Conservation (phyloP, 2,329 filamentous ascomycete genomes). For the Penicillium sp. region DNA sequence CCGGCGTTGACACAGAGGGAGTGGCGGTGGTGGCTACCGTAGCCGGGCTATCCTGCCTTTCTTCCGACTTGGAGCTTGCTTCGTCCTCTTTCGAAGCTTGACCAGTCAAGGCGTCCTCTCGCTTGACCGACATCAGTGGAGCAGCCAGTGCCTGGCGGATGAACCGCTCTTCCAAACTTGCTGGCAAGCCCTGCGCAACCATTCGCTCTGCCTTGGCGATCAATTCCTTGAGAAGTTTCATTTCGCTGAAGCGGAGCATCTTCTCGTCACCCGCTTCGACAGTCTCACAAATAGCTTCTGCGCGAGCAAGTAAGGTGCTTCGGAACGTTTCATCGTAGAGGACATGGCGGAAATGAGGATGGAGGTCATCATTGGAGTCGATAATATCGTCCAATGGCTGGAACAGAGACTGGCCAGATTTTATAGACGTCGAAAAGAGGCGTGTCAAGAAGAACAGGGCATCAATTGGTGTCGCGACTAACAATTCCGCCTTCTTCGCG, state of each 20-base stretch:
- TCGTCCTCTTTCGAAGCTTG: conserved; percentile 29
- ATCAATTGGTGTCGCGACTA: conserved; percentile 80
- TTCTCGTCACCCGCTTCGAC: conserved; percentile 79
- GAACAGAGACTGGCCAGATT: conserved; percentile 45
- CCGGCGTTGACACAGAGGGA: conserved; percentile 38
- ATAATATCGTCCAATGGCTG: conserved; percentile 52
- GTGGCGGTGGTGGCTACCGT: conserved; percentile 35
- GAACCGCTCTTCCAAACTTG: conserved; percentile 82
- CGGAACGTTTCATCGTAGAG: conserved; percentile 41
- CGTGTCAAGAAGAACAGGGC: conserved; percentile 80
- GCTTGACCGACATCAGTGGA: conserved; percentile 68
- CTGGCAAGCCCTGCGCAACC: conserved; percentile 64
- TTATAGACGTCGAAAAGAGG: conserved; percentile 54
- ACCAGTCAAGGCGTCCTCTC: conserved; percentile 47
- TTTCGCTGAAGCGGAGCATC: conserved; percentile 77
- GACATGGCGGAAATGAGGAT: conserved; percentile 42
- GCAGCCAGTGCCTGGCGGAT: conserved; percentile 72
- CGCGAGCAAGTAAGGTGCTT: conserved; percentile 59
- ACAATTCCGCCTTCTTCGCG: conserved; percentile 69
- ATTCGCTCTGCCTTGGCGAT: conserved; percentile 70
- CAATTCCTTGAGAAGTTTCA: conserved; percentile 66
- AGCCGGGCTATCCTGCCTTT: conserved; percentile 32
- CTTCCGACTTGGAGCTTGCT: conserved; percentile 23
- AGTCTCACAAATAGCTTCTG: conserved; percentile 72
- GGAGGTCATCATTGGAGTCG: conserved; percentile 44